Percentiles rank a stretch among this genome's conserved stretches.
These are phyloP conservation scores for Botrytis byssoidea DNA, from an alignment of 2,329 filamentous ascomycete species.

Conservation along the genomic window DNA sequence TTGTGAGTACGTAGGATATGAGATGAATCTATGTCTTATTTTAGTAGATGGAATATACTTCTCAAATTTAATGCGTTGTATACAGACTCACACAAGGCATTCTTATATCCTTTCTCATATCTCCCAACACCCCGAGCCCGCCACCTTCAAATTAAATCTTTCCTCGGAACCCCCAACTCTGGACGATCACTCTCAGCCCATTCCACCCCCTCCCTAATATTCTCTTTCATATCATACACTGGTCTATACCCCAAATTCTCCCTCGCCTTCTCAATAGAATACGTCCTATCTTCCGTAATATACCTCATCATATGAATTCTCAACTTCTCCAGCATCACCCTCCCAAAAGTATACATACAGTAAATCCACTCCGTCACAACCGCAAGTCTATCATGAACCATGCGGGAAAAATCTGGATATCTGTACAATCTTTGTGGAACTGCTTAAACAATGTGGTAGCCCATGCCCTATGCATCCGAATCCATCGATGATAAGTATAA, in stretches of 20 bases:
- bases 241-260: not conserved
- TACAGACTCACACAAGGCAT: too few relatives aligned
- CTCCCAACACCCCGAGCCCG: not conserved
- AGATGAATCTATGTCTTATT: too few relatives aligned
- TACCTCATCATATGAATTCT: not conserved
- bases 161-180: not conserved
- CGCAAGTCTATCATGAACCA: conserved; percentile 7
- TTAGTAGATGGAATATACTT: fast-evolving
- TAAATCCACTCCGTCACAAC: conserved; percentile 19
- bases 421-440: not conserved
- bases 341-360: conserved; percentile 22
- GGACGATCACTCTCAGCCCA: not conserved
- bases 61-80: not conserved
- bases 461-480: not conserved
- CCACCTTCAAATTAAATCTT: not conserved
- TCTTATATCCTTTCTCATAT: not conserved
- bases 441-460: not conserved
- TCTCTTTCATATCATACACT: not conserved
- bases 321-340: not conserved
- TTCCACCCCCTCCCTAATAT: not conserved
- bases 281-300: not conserved
- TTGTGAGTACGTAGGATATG: not conserved
- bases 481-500: not conserved
- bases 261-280: not conserved
- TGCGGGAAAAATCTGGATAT: conserved; percentile 18